A percentile compares a stretch with the other conserved stretches of the same genome.
These are phyloP conservation scores for Neurospora sp. DNA, from an alignment of 495 filamentous ascomycete species.

Conservation along the genomic window DNA sequence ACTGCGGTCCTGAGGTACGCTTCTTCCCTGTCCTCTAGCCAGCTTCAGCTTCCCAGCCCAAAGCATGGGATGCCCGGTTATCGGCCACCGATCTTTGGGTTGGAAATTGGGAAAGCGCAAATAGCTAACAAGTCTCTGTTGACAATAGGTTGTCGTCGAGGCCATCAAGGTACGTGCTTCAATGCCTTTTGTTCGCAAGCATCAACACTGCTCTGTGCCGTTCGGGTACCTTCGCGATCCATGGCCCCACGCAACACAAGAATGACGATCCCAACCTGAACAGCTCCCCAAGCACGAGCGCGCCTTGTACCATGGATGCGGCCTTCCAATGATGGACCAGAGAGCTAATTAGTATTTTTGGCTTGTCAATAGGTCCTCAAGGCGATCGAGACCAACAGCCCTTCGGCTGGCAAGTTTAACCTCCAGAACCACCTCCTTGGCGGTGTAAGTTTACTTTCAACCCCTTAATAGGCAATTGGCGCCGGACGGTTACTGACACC, in stretches of 20 bases:
- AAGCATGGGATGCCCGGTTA: background rate
- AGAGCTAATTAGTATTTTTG: slow-evolving; percentile 3
- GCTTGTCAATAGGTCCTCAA: slow-evolving; percentile 52
- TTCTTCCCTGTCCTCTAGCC: background rate
- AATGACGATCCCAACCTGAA: background rate
- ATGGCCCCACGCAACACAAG: background rate
- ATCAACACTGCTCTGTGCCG: background rate
- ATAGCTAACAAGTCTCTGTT: background rate
- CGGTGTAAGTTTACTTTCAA: slow-evolving; percentile 54
- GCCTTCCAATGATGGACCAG: background rate
- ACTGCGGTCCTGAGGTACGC: slow-evolving; percentile 87
- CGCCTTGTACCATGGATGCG: background rate
- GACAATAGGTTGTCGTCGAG: slow-evolving; percentile 47
- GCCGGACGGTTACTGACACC: background rate
- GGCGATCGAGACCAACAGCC: slow-evolving; percentile 57
- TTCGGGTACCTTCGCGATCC: background rate
- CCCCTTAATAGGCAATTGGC: background rate
- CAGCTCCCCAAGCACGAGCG: background rate
- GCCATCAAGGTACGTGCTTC: slow-evolving; percentile 63
- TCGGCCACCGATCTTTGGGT: background rate
- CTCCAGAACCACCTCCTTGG: slow-evolving; percentile 87
- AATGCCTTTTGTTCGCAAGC: background rate
- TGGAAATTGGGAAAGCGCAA: background rate
- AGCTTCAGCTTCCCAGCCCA: background rate
- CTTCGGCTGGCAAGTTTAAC: slow-evolving; percentile 67